Percentiles rank a stretch among this genome's conserved stretches.
phyloP scores from a whole-genome alignment of 2,329 filamentous ascomycete species.

The Alternaria rosae region DNA sequence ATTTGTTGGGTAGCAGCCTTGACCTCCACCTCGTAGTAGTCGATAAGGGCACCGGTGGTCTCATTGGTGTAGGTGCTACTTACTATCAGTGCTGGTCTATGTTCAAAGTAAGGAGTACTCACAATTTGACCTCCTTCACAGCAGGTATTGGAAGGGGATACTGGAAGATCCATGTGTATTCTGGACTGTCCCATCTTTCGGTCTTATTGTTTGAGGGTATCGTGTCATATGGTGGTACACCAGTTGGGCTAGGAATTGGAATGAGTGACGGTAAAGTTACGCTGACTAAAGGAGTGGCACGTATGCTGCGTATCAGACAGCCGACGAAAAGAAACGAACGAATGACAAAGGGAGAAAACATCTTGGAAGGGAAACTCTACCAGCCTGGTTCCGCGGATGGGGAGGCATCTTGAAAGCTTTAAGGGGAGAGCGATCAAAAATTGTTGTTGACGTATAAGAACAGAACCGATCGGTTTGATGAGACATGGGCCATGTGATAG shows the following conservation, averaged over 20 bases:
- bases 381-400: not conserved
- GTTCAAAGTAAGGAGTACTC: constrained; percentile 18
- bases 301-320: not conserved
- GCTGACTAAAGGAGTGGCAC: constrained; percentile 11
- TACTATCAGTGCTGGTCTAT: constrained; percentile 22
- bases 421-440: not conserved
- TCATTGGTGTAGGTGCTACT: constrained; percentile 45
- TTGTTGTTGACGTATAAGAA: not conserved
- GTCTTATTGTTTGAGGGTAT: constrained; percentile 7
- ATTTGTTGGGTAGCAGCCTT: constrained; percentile 52
- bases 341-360: constrained; percentile 13
- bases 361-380: constrained; percentile 4
- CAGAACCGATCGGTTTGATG: constrained; percentile 1
- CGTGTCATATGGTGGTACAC: constrained; percentile 7
- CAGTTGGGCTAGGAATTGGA: not conserved
- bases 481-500: constrained; percentile 11
- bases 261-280: constrained; percentile 4
- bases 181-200: constrained; percentile 43
- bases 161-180: constrained; percentile 51
- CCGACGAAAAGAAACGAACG: constrained; percentile 8
- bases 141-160: constrained; percentile 57
- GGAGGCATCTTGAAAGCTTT: constrained; percentile 1
- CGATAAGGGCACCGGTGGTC: constrained; percentile 49
- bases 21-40: constrained; percentile 58
- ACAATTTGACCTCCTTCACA: constrained; percentile 54